A percentile compares a stretch with the other conserved stretches of the same genome.
phyloP scores from a whole-genome alignment of 352 stramenopile species.

The Globisporangium camurandrum region DNA sequence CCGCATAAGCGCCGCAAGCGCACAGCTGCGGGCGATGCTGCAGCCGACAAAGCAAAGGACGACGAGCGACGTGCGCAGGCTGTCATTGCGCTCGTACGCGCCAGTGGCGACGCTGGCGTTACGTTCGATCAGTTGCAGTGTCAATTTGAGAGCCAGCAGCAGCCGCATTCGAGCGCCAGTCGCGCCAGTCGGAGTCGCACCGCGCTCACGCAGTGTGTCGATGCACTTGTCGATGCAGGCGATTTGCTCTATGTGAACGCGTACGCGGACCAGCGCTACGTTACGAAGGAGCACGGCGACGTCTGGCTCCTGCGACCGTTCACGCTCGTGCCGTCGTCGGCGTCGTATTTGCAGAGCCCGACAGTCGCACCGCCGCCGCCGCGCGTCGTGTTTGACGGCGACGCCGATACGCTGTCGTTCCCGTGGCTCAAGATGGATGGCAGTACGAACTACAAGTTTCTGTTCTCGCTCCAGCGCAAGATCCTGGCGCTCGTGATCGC shows the following conservation, averaged over 20 bases:
- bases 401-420: slow-evolving; percentile 71
- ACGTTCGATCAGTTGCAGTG: slow-evolving; percentile 22
- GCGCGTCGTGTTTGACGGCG: slow-evolving; percentile 58
- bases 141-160: slow-evolving; percentile 8
- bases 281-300: slow-evolving; percentile 54
- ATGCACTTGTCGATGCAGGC: slow-evolving; percentile 44
- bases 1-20: slow-evolving; percentile 16
- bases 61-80: slow-evolving; percentile 9
- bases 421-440: slow-evolving; percentile 83
- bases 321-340: slow-evolving; percentile 28
- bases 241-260: slow-evolving; percentile 57
- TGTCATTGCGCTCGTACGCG: slow-evolving; percentile 25
- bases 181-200: slow-evolving; percentile 2
- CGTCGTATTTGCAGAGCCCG: background rate
- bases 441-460: slow-evolving; percentile 60
- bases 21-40: too few species aligned
- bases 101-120: slow-evolving; percentile 37
- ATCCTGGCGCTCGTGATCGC: slow-evolving; percentile 48
- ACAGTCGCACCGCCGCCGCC: slow-evolving; percentile 7
- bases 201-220: slow-evolving; percentile 23
- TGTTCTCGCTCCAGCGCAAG: slow-evolving; percentile 75
- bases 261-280: slow-evolving; percentile 60
- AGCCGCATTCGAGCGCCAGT: background rate
- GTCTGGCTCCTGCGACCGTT: slow-evolving; percentile 66
- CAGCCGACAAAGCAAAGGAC: slow-evolving; percentile 10